phyloP scores from a whole-genome alignment of 768 basidiomycete species.

The Omphalotus guepiniiformis region DNA sequence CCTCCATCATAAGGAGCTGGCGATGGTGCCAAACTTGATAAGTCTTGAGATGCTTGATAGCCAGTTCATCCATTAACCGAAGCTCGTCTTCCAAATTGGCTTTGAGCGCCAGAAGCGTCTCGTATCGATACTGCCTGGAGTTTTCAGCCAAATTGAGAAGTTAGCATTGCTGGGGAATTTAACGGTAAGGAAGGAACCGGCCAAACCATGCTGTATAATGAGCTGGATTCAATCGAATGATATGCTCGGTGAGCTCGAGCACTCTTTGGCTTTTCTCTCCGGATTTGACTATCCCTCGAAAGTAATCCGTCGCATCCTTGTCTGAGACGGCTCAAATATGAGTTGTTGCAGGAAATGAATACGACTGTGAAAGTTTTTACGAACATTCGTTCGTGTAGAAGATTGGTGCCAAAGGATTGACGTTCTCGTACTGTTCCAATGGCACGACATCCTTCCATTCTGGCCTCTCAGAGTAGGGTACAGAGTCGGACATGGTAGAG shows the following conservation, averaged over 20 bases:
- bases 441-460: constrained; percentile 84
- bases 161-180: neutral
- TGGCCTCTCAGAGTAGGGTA: constrained; percentile 55
- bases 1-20: constrained; percentile 61
- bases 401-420: constrained; percentile 84
- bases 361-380: constrained; percentile 28
- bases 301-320: constrained; percentile 89
- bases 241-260: constrained; percentile 80
- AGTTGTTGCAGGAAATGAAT: neutral
- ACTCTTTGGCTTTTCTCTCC: constrained; percentile 80
- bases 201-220: constrained; percentile 97
- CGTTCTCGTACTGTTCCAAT: constrained; percentile 73
- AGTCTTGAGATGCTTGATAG: constrained; percentile 81
- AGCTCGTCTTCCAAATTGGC: constrained; percentile 75
- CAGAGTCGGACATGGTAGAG: neutral
- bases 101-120: constrained; percentile 69
- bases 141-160: neutral
- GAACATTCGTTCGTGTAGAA: constrained; percentile 86
- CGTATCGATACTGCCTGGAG: constrained; percentile 90
- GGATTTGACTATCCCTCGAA: constrained; percentile 75
- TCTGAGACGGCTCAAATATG: constrained; percentile 42
- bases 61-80: constrained; percentile 81
- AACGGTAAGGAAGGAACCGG: constrained; percentile 3
- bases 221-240: constrained; percentile 90
- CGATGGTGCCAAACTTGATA: constrained; percentile 99